These are phyloP conservation scores for Xylaria sp. DNA, from an alignment of 2,329 filamentous ascomycete genomes.

Conservation along the genomic window DNA sequence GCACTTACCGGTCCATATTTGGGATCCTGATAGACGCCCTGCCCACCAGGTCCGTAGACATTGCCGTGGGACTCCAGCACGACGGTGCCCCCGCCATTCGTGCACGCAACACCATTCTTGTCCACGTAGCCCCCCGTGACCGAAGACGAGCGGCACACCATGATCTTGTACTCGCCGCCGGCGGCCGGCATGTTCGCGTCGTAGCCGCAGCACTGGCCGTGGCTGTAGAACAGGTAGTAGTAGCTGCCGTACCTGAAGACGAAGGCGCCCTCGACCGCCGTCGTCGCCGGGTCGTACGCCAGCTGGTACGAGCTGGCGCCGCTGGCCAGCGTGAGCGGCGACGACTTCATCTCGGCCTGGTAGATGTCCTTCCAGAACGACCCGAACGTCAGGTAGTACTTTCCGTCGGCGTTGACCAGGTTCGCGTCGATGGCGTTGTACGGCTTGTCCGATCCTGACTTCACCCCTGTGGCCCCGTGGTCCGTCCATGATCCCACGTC, in stretches of 20 bases:
- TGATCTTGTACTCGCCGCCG: constrained; percentile 70
- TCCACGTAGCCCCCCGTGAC: constrained; percentile 60
- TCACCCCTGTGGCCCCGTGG: constrained; percentile 64
- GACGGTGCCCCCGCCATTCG: constrained; percentile 63
- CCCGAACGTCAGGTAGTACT: constrained; percentile 68
- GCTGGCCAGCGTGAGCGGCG: constrained; percentile 63
- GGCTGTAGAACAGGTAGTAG: constrained; percentile 71
- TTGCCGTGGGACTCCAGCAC: constrained; percentile 68
- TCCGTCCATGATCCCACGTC: constrained; percentile 69
- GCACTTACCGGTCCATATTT: constrained; percentile 45
- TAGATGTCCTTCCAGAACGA: constrained; percentile 76
- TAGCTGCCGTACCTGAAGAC: constrained; percentile 64
- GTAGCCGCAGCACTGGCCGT: constrained; percentile 68
- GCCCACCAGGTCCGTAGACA: constrained; percentile 73
- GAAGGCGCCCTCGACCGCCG: constrained; percentile 64
- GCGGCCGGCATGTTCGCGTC: constrained; percentile 59
- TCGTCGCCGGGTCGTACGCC: constrained; percentile 61
- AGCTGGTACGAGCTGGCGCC: constrained; percentile 58
- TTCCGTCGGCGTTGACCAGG: constrained; percentile 55
- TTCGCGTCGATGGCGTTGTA: constrained; percentile 72
- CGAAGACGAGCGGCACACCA: constrained; percentile 65
- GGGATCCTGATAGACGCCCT: constrained; percentile 55
- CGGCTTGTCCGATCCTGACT: constrained; percentile 52
- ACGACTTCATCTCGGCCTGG: constrained; percentile 55
- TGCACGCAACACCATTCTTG: constrained; percentile 41